These are phyloP conservation scores for Gonapodya sp. DNA, from an alignment of 192 early-diverging fungal species.

Conservation along the genomic window DNA sequence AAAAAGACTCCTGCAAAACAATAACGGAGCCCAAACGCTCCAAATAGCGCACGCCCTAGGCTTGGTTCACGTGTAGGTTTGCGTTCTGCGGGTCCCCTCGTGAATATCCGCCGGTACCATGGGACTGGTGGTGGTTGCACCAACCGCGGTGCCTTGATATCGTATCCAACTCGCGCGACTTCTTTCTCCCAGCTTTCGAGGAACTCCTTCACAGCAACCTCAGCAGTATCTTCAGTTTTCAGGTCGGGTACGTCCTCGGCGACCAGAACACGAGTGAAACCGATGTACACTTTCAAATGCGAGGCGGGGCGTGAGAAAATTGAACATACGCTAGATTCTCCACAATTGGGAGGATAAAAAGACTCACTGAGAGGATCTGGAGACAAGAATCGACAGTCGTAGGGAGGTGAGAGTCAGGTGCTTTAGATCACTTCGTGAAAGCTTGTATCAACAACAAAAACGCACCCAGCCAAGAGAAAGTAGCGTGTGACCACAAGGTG, in stretches of 20 bases:
- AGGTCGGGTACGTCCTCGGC: background rate
- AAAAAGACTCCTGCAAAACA: background rate
- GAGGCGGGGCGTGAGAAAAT: background rate
- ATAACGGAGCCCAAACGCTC: background rate
- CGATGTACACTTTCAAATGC: constrained; percentile 4
- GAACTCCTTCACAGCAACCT: background rate
- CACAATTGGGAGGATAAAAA: no score
- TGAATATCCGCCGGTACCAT: background rate
- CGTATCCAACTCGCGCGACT: background rate
- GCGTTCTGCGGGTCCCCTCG: background rate
- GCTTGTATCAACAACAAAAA: constrained; percentile 38
- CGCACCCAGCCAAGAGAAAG: constrained; percentile 86
- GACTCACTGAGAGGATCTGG: no score
- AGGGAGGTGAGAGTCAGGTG: background rate
- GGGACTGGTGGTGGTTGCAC: background rate
- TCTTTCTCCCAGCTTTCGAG: background rate
- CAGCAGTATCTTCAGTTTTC: background rate
- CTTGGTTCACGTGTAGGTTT: background rate
- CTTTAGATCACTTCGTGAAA: background rate
- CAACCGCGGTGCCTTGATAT: background rate
- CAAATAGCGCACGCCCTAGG: background rate
- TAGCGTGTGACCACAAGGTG: constrained; percentile 70
- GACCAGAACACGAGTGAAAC: background rate
- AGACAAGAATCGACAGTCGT: no score
- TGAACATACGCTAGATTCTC: no score